Base-by-base conservation (phyloP, 2,329 filamentous ascomycete genomes). In the Trichothecium roseum region DNA sequence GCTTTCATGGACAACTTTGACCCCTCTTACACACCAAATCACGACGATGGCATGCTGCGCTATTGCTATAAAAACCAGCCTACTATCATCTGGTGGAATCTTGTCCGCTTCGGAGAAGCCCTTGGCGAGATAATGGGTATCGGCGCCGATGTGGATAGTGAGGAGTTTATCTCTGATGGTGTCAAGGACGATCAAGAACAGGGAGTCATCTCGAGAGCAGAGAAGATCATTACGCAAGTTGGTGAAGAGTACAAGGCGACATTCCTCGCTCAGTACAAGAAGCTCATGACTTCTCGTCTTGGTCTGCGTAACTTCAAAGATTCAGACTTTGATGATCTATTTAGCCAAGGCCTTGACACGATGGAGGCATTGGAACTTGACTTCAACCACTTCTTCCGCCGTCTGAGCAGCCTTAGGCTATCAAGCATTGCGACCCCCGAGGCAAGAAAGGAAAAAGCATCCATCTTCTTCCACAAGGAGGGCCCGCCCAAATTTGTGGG, bases 1-100 rank as follows among this genome's bases (percentile, higher is more conserved):
- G 91, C 91, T 5, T 98, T 98, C 57, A 81, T 98, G 66, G 91
- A 98, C 56, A 87, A 88, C 51, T 98, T 96, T 51, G 89, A 98
- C 50, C 89, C 89, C 0, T 67, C 71, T 13, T 98, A 96, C 56
- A 98, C 91, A 0, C 91, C 91, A 1, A 98, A 98, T 53, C 91
- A 98, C 55, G 91, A 98, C 56, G 91, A 98, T 52, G 72, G 82
- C 52, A 72, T 82, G 62, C 66, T 94, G 20, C 76, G 91, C 32
- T 98, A 98, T 56, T 80, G 78, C 45, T 98, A 96, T 65, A 80
- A 81, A 45, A 94, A 94, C 54, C 91, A 98, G 53, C 88, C 91
- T 0, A 88, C 81, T 30, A 84, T 98, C 38, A 91, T 98, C 51
- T 98, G 91, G 91, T 98, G 91, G 91, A 96, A 96, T 50, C 69